Base-by-base conservation (phyloP, 1,139 yeast species). In the Geotrichum histeridarum region DNA sequence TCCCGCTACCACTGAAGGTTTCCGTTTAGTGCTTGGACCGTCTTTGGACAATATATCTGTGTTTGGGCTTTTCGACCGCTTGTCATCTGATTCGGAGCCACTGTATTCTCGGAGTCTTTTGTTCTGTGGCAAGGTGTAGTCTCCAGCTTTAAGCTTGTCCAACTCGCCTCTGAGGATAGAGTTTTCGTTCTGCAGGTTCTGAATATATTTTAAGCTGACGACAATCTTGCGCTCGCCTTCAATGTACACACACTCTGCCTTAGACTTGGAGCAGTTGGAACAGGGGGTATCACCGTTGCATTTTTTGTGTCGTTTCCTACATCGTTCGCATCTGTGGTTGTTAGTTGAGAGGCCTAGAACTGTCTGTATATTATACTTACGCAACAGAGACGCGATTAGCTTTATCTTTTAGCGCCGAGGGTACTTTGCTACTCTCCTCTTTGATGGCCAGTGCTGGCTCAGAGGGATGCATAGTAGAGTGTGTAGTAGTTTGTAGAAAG, bases 271-370 rank as follows among this genome's bases (percentile, higher is more conserved):
- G 66, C 95, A 87, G 63, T 83, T 83, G 53, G 75, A 70, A 67
- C 95, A 87, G 0, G 91, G 89, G 39, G 82, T 79, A 1, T 88
- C 93, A 0, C 94, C 94, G 8, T 90, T 90, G 64, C 95, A 87
- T 60, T 86, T 79, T 41, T 85, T 82, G 67, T 87, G 95, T 54
- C 93, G 76, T 50, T 81, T 78, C 42, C 95, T 74, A 64, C 95
- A 87, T 49, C 90, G 71, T 14, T 82, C 81, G 65, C 95, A 87
- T 12, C 53, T 50, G 31, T 5, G 3, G n/a, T 7, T 17, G 12
- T 14, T 42, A 30, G 11, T 8, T 27, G 17, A 42, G 14, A 2
- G 37, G 14, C 14, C 8, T 30, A 18, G 14, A 17, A n/a, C 22
- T 27, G 22, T 12, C n/a, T n/a, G 14, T 36, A 46, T 12, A 9